These are phyloP conservation scores for Lupinus albus DNA, from an alignment of 306 rosid species.

Conservation along the genomic window DNA sequence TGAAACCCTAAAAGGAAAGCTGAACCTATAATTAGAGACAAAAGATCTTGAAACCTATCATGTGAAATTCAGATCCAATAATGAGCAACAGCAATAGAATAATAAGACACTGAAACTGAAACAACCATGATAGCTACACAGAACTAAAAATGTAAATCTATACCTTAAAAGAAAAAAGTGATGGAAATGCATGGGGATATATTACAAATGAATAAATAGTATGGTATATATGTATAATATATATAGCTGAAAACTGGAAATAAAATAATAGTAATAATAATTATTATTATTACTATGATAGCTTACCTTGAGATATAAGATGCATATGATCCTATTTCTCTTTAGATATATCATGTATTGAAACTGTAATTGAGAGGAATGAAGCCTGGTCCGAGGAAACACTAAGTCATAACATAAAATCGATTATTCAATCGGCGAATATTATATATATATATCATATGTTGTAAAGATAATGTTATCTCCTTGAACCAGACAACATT, in stretches of 20 bases:
- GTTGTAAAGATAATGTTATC: constrained; percentile 1
- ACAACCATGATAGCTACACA: constrained; percentile 7
- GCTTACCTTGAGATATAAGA: constrained; percentile 42
- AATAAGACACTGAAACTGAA: constrained; percentile 32
- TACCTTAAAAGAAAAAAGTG: constrained; percentile 21
- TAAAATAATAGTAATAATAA: neutral
- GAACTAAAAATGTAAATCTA: constrained; percentile 20
- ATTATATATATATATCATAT: too few relatives aligned
- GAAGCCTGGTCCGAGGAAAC: constrained; percentile 86
- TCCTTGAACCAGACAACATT: constrained; percentile 69
- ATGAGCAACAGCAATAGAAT: constrained; percentile 25
- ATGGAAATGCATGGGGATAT: neutral
- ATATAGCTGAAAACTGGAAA: neutral
- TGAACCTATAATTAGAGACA: neutral
- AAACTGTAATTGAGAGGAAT: constrained; percentile 72
- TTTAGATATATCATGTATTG: constrained; percentile 20
- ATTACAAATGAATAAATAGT: neutral
- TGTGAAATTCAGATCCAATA: constrained; percentile 39
- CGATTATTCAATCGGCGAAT: too few relatives aligned
- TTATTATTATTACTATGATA: too few relatives aligned
- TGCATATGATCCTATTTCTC: neutral
- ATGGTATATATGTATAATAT: neutral
- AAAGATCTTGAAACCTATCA: constrained; percentile 9
- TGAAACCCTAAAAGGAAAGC: constrained; percentile 40
- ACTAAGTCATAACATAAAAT: neutral